Base-by-base conservation (phyloP, 169 alveolate species). In the Plasmodium knowlesi region DNA sequence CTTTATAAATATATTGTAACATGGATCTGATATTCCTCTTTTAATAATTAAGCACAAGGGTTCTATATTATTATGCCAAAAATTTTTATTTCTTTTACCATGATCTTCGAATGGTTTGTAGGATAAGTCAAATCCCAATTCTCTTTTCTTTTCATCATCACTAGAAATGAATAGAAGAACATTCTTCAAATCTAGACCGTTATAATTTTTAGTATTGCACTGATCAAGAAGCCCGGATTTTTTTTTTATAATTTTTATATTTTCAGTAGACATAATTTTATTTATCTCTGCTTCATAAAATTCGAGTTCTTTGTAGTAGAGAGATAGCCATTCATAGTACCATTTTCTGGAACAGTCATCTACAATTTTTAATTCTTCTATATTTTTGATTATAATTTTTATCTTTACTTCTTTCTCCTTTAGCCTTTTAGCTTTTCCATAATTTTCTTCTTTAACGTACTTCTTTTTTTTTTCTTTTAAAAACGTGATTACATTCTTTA, bases 341-440 rank as follows among this genome's bases (percentile, higher is more conserved):
- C 85, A 76, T 37, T 79, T 88, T 78, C 50, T 88, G 43, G 94
- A 88, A 72, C 94, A 78, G 41, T 79, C 72, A 78, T 88, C 37
- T 53, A 88, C 50, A 30, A 88, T 67, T 78, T 57, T 79, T 61
- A 88, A 79, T 78, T 88, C 89, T 19, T 88, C 94, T 54, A 88
- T 88, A 80, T 88, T 88, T 53, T 88, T 78, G 37, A 88, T 88
- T 76, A 88, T 88, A 88, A 88, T 88, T 88, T 78, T 88, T 57
- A 88, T 57, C 54, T 88, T 88, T 78, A 79, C 81, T 88, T 88
- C 94, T 30, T 88, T 88, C 82, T 88, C 94, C 79, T 72, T 88
- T 88, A 88, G 43, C 71, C 81, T 88, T 88, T 88, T 88, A 88
- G 94, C 94, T 34, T 88, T 88, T 57, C 88, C 88, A 88, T 88